Evolutionary conservation across 495 filamentous ascomycete species (phyloP).

Genomic region (Letharia columbiana): DNA sequence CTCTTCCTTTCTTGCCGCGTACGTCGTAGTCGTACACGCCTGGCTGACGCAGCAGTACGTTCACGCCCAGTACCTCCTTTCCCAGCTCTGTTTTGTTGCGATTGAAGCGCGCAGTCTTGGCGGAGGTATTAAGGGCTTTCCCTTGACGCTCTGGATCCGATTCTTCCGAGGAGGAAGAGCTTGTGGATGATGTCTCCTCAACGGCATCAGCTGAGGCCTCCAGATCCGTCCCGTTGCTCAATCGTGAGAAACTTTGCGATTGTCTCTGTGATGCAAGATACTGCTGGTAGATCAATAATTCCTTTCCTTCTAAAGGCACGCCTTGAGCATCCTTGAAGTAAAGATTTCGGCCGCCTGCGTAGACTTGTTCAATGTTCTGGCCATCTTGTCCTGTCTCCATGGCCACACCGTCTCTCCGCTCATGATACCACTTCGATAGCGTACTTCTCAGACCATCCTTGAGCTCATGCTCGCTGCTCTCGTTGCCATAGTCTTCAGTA

Average conservation of each 20-base stretch:
- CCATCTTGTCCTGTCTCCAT: constrained; percentile 48
- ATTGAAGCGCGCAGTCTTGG: constrained; percentile 68
- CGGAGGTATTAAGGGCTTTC: constrained; percentile 78
- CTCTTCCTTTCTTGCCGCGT: constrained; percentile 83
- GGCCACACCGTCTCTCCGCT: constrained; percentile 54
- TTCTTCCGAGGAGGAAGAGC: constrained; percentile 76
- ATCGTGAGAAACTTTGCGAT: constrained; percentile 64
- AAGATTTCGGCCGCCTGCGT: constrained; percentile 54
- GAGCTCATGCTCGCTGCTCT: constrained; percentile 26
- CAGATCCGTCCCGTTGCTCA: constrained; percentile 52
- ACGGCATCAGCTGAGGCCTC: constrained; percentile 68
- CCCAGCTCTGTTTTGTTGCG: constrained; percentile 72
- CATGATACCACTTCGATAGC: constrained; percentile 68
- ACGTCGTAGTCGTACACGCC: constrained; percentile 88
- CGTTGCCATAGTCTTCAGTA: constrained; percentile 47
- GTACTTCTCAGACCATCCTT: constrained; percentile 44
- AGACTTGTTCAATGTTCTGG: constrained; percentile 55
- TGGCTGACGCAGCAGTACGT: constrained; percentile 79
- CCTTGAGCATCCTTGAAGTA: constrained; percentile 50
- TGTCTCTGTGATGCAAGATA: constrained; percentile 78
- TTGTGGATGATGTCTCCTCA: constrained; percentile 72
- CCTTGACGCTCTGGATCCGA: constrained; percentile 88
- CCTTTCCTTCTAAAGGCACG: constrained; percentile 59
- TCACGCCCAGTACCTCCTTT: constrained; percentile 83
- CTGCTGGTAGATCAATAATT: constrained; percentile 76